Evolutionary conservation across 805 yeast genomes (phyloP).

Genomic region (Scheffersomyces spartinae): DNA sequence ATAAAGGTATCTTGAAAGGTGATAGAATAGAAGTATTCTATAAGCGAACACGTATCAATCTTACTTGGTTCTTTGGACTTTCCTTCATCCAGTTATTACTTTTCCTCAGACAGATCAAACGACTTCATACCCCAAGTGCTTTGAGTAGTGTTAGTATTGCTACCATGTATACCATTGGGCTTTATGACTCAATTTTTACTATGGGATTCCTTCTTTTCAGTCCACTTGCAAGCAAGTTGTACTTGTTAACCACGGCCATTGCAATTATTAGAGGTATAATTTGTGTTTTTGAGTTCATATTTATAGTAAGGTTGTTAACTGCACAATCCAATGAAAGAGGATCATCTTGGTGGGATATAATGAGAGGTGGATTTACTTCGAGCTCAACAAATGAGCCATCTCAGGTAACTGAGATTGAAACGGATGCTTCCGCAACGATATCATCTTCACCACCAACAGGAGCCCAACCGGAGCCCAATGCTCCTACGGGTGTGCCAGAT

Average conservation of each 20-base stretch:
- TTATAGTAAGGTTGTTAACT: constrained; percentile 51
- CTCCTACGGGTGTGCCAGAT: no score
- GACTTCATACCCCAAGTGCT: constrained; percentile 68
- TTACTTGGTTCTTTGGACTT: constrained; percentile 31
- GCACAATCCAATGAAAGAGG: constrained; percentile 66
- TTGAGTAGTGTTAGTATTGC: constrained; percentile 51
- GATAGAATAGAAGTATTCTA: constrained; percentile 40
- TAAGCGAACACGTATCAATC: constrained; percentile 17
- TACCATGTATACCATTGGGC: constrained; percentile 48
- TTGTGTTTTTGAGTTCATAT: constrained; percentile 68
- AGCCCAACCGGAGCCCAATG: no score
- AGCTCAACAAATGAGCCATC: no score
- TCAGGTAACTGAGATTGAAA: no score
- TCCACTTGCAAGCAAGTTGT: constrained; percentile 41
- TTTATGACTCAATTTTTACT: constrained; percentile 64
- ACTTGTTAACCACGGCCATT: constrained; percentile 56
- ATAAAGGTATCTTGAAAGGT: constrained; percentile 51
- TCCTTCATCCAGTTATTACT: constrained; percentile 41
- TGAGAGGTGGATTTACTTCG: no score
- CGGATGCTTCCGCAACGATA: no score
- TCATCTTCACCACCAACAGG: no score
- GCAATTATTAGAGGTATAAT: constrained; percentile 60
- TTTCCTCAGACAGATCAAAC: constrained; percentile 57
- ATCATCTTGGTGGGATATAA: constrained; percentile 52
- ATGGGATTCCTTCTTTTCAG: constrained; percentile 51